Conservation (phyloP, 2,329 filamentous ascomycete species). For the Hypoxylon sp. region DNA sequence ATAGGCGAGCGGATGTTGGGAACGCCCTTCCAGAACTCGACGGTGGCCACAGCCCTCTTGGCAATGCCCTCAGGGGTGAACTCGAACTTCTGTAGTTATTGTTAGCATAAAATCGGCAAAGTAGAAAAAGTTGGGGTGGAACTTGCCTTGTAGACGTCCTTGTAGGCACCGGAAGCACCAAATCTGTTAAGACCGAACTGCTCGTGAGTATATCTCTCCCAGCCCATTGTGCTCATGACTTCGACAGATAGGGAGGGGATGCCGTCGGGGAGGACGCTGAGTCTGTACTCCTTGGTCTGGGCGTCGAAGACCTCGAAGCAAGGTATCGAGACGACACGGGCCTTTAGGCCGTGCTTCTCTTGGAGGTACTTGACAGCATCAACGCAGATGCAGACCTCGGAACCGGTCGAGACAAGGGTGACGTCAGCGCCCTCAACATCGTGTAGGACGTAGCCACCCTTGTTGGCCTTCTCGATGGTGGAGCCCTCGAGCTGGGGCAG, state of each 20-base stretch:
- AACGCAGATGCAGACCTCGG: slow-evolving; percentile 92
- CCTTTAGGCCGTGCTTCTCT: slow-evolving; percentile 86
- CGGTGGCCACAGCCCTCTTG: slow-evolving; percentile 90
- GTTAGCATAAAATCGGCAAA: slow-evolving; percentile 48
- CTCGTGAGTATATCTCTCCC: slow-evolving; percentile 99
- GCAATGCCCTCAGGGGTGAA: slow-evolving; percentile 96
- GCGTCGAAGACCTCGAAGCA: slow-evolving; percentile 97
- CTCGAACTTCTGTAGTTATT: slow-evolving; percentile 84
- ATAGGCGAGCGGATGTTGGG: slow-evolving; percentile 91
- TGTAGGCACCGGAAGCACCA: slow-evolving; percentile 95
- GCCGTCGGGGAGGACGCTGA: slow-evolving; percentile 90
- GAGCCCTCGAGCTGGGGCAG: slow-evolving; percentile 97
- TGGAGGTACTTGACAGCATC: slow-evolving; percentile 91
- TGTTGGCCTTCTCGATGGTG: slow-evolving; percentile 85
- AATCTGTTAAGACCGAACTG: slow-evolving; percentile 99
- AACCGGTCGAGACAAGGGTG: slow-evolving; percentile 93
- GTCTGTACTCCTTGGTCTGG: slow-evolving; percentile 93
- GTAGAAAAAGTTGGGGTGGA: not conserved
- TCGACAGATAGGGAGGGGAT: slow-evolving; percentile 94
- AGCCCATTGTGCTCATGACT: slow-evolving; percentile 96
- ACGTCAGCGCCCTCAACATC: slow-evolving; percentile 85
- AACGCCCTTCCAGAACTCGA: slow-evolving; percentile 97
- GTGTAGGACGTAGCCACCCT: slow-evolving; percentile 92
- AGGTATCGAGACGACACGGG: slow-evolving; percentile 93
- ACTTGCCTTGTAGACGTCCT: slow-evolving; percentile 92